Percentiles rank a stretch among this genome's conserved stretches.
These are phyloP conservation scores for Tylopilus plumbeoviolaceoides DNA, from an alignment of 768 basidiomycete genomes.

Conservation along the genomic window DNA sequence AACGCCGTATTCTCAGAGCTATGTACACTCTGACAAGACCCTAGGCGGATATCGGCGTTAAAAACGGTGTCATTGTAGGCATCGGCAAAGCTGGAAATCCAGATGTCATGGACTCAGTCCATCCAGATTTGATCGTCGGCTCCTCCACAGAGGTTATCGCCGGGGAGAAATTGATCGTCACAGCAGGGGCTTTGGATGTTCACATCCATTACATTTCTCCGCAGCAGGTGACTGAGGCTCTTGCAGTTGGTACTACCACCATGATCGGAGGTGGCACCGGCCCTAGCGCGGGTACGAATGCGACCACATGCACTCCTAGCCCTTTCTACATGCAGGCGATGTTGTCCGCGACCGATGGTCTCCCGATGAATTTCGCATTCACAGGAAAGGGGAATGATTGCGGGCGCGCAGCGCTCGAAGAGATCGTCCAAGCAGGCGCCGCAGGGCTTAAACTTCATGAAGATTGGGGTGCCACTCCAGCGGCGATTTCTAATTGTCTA, in stretches of 20 bases:
- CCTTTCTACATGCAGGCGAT: constrained; percentile 87
- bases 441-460: constrained; percentile 93
- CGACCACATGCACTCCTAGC: constrained; percentile 89
- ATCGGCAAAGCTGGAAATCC: constrained; percentile 99
- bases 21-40: constrained; percentile 1
- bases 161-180: constrained; percentile 90
- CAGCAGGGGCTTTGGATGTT: constrained; percentile 88
- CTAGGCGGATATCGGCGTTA: constrained; percentile 94
- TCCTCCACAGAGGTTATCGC: constrained; percentile 95
- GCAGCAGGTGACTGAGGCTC: constrained; percentile 83
- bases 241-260: constrained; percentile 83
- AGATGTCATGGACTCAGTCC: constrained; percentile 81
- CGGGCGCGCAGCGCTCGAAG: constrained; percentile 67
- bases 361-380: constrained; percentile 91
- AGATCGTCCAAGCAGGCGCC: constrained; percentile 80
- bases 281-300: constrained; percentile 83
- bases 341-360: constrained; percentile 85
- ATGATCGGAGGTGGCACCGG: constrained; percentile 97
- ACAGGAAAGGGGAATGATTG: constrained; percentile 98
- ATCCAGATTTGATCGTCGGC: constrained; percentile 71
- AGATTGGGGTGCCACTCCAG: constrained; percentile 94
- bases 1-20: neutral
- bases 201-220: constrained; percentile 97
- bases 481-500: constrained; percentile 70
- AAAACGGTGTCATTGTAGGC: constrained; percentile 72